Evolutionary conservation across 2,329 filamentous ascomycete genomes (phyloP).

Genomic region (Microthyrium microscopicum): DNA sequence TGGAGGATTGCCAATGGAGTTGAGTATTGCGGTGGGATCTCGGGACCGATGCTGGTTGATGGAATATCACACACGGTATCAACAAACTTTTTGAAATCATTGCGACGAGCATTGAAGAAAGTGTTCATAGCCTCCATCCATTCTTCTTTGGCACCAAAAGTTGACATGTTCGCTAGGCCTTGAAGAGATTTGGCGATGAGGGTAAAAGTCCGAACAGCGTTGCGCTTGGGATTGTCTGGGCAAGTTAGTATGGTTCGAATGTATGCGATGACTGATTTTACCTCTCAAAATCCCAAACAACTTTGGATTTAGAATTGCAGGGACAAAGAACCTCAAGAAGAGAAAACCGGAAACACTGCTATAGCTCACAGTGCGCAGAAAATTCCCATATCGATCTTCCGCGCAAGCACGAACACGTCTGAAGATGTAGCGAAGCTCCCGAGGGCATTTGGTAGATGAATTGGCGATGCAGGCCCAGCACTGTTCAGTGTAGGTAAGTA

Average conservation of each 20-base stretch:
- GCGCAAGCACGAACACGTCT: constrained; percentile 85
- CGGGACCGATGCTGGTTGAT: constrained; percentile 41
- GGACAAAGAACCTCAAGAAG: constrained; percentile 89
- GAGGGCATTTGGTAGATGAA: constrained; percentile 59
- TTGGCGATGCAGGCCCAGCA: constrained; percentile 70
- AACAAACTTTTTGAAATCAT: constrained; percentile 72
- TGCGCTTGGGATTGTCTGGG: constrained; percentile 62
- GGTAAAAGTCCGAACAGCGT: constrained; percentile 74
- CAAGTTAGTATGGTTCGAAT: constrained; percentile 11
- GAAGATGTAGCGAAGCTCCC: constrained; percentile 70
- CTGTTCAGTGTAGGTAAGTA: constrained; percentile 61
- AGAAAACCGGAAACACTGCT: constrained; percentile 91
- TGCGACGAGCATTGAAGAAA: constrained; percentile 59
- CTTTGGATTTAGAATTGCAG: constrained; percentile 89
- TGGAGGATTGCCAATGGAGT: constrained; percentile 82
- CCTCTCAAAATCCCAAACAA: constrained; percentile 71
- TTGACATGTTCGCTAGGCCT: constrained; percentile 77
- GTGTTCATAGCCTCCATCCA: constrained; percentile 99
- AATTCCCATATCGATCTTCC: constrained; percentile 88
- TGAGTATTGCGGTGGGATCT: constrained; percentile 74
- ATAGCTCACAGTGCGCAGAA: constrained; percentile 74
- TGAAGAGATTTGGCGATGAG: constrained; percentile 86
- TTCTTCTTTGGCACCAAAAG: constrained; percentile 85
- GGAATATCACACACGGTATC: constrained; percentile 75
- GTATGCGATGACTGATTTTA: constrained; percentile 16